A percentile compares a stretch with the other conserved stretches of the same genome.
phyloP scores from a whole-genome alignment of 208 protist species.

The Eutreptiella sp. region DNA sequence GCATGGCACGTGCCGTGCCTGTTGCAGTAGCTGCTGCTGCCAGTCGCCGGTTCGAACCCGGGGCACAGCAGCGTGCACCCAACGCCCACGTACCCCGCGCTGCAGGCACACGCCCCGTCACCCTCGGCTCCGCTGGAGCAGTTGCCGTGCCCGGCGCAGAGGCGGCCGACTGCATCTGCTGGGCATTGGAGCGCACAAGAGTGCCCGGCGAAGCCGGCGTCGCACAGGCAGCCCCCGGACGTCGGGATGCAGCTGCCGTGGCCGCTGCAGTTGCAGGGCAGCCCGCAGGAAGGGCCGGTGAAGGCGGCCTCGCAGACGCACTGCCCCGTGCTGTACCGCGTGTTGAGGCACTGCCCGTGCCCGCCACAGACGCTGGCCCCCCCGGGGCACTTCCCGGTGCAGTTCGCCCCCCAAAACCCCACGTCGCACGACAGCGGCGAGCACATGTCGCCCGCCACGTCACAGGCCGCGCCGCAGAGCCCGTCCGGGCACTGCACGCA shows the following conservation, averaged over 20 bases:
- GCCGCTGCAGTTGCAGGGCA: constrained; percentile 3
- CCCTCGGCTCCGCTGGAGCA: constrained; percentile 20
- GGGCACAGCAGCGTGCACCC: constrained; percentile 23
- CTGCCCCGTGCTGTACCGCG: background rate
- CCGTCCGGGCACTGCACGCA: background rate
- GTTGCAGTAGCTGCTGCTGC: constrained; percentile 11
- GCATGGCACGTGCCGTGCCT: background rate
- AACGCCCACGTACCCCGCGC: constrained; percentile 22
- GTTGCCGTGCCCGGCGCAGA: constrained; percentile 11
- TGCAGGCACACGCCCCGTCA: constrained; percentile 30
- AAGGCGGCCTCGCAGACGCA: constrained; percentile 12
- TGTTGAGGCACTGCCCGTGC: constrained; percentile 8
- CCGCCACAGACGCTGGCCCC: constrained; percentile 19
- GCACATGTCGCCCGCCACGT: background rate
- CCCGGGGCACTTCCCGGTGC: constrained; percentile 6
- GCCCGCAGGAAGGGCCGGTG: constrained; percentile 2
- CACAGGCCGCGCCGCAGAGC: background rate
- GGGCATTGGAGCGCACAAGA: constrained; percentile 8
- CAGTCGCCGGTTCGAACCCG: background rate
- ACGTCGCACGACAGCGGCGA: background rate
- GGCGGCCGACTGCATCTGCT: background rate
- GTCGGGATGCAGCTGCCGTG: constrained; percentile 2
- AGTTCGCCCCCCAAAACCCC: constrained; percentile 17
- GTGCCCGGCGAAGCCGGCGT: background rate
- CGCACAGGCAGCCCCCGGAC: constrained; percentile 4